These are phyloP conservation scores for Metrosideros polymorpha DNA, from an alignment of 441 rosid genomes.

Conservation along the genomic window DNA sequence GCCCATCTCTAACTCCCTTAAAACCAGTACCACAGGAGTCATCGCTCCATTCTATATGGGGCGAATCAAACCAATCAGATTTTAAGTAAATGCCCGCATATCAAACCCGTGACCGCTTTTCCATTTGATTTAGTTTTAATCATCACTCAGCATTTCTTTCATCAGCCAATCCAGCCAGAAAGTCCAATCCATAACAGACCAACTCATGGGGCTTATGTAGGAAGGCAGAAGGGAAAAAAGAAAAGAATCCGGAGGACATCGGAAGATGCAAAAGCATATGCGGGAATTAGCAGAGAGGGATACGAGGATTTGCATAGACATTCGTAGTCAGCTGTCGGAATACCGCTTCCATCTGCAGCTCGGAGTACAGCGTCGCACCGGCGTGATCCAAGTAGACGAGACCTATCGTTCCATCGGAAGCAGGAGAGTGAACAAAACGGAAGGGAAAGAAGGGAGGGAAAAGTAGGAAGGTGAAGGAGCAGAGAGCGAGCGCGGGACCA, in stretches of 20 bases:
- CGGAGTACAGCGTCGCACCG: constrained; percentile 92
- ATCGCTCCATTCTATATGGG: not conserved
- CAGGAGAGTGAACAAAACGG: not conserved
- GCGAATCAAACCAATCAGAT: not conserved
- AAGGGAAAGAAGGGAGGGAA: not conserved
- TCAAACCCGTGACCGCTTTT: not conserved
- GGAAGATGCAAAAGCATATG: not conserved
- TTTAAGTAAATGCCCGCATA: not conserved
- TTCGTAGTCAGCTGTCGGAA: constrained; percentile 47
- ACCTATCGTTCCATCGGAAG: constrained; percentile 30
- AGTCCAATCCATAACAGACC: not conserved
- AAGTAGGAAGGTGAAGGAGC: not conserved
- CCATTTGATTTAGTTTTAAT: not conserved
- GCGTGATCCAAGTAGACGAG: constrained; percentile 85
- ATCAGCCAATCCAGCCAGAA: not conserved
- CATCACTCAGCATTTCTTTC: not conserved
- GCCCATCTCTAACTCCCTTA: not conserved
- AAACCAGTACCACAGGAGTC: not conserved
- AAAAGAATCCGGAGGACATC: not conserved
- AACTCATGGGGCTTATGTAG: not conserved
- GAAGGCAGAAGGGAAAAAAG: not conserved
- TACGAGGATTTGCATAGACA: constrained; percentile 96
- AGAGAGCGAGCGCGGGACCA: constrained; percentile 20
- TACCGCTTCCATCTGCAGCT: constrained; percentile 79
- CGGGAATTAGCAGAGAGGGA: constrained; percentile 20